A percentile compares a stretch with the other conserved stretches of the same genome.
phyloP scores from a whole-genome alignment of 2,329 filamentous ascomycete species.

The Furcasterigmium furcatum region DNA sequence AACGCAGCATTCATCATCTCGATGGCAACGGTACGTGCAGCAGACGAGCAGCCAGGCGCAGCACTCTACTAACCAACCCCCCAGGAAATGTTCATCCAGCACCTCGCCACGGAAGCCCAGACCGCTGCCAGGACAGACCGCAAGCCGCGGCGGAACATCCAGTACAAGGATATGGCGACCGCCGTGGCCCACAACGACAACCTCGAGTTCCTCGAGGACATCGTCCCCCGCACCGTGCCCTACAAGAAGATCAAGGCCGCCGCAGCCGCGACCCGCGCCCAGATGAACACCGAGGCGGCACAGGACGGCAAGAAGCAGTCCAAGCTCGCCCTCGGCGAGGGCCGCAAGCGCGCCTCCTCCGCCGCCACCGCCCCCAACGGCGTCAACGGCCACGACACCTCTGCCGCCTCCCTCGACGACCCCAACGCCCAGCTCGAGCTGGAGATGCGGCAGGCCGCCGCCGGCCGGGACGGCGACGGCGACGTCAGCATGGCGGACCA shows the following conservation, averaged over 20 bases:
- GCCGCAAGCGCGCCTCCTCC: neutral
- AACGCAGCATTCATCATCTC: constrained; percentile 94
- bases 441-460: constrained; percentile 47
- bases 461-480: constrained; percentile 30
- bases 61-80: neutral
- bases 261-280: constrained; percentile 45
- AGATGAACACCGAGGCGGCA: constrained; percentile 22
- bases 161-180: constrained; percentile 90
- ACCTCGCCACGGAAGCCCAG: constrained; percentile 80
- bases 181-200: constrained; percentile 88
- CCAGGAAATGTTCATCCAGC: constrained; percentile 92
- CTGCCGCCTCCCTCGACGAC: constrained; percentile 25
- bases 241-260: constrained; percentile 75
- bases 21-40: constrained; percentile 77
- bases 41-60: neutral
- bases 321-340: constrained; percentile 5
- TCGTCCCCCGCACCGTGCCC: constrained; percentile 81
- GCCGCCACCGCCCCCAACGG: constrained; percentile 4
- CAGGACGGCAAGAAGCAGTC: constrained; percentile 7
- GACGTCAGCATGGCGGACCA: constrained; percentile 64
- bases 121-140: constrained; percentile 87
- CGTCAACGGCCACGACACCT: constrained; percentile 10
- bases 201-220: constrained; percentile 89
- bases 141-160: constrained; percentile 89
- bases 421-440: constrained; percentile 52